These are phyloP conservation scores for Aspergillus viridinutans DNA, from an alignment of 2,329 filamentous ascomycete species.

Conservation along the genomic window DNA sequence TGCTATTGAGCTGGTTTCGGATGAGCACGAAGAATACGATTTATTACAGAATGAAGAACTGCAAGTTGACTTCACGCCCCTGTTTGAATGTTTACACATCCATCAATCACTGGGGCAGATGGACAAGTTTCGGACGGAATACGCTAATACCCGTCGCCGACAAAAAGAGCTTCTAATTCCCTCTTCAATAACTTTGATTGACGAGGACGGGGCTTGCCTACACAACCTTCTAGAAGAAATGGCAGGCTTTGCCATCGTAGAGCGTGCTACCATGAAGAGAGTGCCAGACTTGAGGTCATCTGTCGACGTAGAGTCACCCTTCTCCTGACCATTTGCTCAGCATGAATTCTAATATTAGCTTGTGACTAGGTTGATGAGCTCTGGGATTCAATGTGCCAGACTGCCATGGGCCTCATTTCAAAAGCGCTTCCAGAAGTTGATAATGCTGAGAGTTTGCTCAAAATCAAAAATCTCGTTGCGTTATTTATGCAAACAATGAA, in stretches of 20 bases:
- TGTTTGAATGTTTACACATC: constrained; percentile 94
- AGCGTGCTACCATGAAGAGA: constrained; percentile 86
- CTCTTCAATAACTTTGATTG: constrained; percentile 66
- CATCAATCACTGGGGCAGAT: constrained; percentile 90
- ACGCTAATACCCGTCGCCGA: constrained; percentile 81
- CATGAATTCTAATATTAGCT: constrained; percentile 10
- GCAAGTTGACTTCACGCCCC: constrained; percentile 86
- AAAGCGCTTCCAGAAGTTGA: constrained; percentile 74
- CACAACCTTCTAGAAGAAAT: constrained; percentile 90
- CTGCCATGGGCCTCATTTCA: constrained; percentile 75
- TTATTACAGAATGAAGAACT: constrained; percentile 92
- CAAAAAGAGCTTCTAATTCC: constrained; percentile 91
- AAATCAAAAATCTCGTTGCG: constrained; percentile 88
- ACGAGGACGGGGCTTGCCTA: constrained; percentile 80
- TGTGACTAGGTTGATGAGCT: constrained; percentile 76
- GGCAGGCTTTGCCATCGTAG: constrained; percentile 92
- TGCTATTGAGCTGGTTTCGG: constrained; percentile 88
- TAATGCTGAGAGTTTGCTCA: constrained; percentile 85
- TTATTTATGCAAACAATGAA: constrained; percentile 99
- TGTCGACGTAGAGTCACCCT: constrained; percentile 62
- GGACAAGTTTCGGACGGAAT: constrained; percentile 86
- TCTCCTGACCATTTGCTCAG: not conserved
- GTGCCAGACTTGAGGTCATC: constrained; percentile 76
- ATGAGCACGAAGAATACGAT: constrained; percentile 94
- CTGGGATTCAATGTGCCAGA: constrained; percentile 97